Conservation (phyloP, 306 rosid species). For the Prunus armeniaca region DNA sequence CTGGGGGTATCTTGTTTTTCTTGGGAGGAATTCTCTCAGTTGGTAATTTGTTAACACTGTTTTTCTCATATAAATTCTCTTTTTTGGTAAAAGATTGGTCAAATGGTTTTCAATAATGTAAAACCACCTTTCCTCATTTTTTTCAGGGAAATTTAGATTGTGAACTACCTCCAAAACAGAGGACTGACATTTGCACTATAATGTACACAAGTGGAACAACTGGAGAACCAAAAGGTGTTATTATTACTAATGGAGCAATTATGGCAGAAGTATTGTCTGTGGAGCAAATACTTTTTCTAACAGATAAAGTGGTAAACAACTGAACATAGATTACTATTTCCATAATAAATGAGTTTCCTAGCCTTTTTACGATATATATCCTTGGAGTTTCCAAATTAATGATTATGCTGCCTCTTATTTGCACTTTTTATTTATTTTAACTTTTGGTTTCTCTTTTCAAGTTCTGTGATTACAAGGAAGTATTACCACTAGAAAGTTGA, state of each 20-base stretch:
- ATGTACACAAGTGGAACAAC: conserved; percentile 99
- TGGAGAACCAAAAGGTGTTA: conserved; percentile 94
- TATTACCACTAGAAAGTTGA: neutral
- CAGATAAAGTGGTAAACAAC: conserved; percentile 67
- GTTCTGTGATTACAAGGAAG: neutral
- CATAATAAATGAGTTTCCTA: neutral
- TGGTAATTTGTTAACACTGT: conserved; percentile 44
- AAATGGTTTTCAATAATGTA: neutral
- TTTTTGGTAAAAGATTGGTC: neutral
- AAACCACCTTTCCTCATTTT: neutral
- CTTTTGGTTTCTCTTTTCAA: neutral
- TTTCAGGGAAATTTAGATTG: conserved; percentile 53
- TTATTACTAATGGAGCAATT: conserved; percentile 66
- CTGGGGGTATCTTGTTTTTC: conserved; percentile 73
- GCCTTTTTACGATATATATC: neutral
- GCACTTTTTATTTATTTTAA: too few species aligned
- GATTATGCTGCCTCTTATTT: neutral
- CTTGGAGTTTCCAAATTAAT: neutral
- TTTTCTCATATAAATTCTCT: conserved; percentile 3
- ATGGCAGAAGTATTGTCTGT: conserved; percentile 69
- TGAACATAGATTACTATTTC: neutral
- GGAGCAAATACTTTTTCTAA: conserved; percentile 59
- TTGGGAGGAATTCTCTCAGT: conserved; percentile 73
- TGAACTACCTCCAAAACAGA: conserved; percentile 63
- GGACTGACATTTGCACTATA: conserved; percentile 61